phyloP scores from a whole-genome alignment of 2,329 filamentous ascomycete species.

The Hymenoscyphus fructigenus region DNA sequence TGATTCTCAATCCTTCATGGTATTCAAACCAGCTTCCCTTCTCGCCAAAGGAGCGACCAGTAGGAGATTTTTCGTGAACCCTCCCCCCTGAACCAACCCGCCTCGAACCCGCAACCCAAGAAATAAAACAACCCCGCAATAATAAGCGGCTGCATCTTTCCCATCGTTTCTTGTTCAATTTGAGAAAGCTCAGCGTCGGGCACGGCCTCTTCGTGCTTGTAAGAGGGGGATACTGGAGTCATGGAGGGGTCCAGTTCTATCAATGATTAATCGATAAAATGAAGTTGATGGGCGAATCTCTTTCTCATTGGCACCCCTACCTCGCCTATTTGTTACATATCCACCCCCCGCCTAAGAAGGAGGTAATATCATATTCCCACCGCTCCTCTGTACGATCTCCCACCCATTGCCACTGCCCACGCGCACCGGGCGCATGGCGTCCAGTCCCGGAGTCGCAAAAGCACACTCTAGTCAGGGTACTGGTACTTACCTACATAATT shows the following conservation, averaged over 20 bases:
- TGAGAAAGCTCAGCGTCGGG: not conserved
- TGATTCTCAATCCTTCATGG: not conserved
- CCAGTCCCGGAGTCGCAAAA: not conserved
- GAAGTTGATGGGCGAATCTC: not conserved
- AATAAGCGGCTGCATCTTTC: not conserved
- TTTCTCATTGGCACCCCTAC: not conserved
- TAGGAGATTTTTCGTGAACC: not conserved
- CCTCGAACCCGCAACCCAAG: not conserved
- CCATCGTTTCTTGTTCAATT: not conserved
- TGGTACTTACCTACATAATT: not conserved
- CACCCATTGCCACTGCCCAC: not conserved
- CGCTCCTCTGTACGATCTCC: slow-evolving; percentile 2
- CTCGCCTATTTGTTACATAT: not conserved
- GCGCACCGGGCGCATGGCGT: not conserved
- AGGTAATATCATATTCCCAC: not conserved
- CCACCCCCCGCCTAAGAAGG: not conserved
- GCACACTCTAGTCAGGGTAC: not conserved
- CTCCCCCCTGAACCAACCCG: not conserved
- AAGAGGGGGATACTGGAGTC: not conserved
- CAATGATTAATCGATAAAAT: not conserved
- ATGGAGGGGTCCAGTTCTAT: not conserved
- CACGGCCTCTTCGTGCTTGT: not conserved
- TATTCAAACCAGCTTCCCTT: not conserved
- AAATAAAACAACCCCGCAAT: not conserved
- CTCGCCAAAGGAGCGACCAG: not conserved